These are phyloP conservation scores for Lasiodiplodia gonubiensis DNA, from an alignment of 2,329 filamentous ascomycete genomes.

Conservation along the genomic window DNA sequence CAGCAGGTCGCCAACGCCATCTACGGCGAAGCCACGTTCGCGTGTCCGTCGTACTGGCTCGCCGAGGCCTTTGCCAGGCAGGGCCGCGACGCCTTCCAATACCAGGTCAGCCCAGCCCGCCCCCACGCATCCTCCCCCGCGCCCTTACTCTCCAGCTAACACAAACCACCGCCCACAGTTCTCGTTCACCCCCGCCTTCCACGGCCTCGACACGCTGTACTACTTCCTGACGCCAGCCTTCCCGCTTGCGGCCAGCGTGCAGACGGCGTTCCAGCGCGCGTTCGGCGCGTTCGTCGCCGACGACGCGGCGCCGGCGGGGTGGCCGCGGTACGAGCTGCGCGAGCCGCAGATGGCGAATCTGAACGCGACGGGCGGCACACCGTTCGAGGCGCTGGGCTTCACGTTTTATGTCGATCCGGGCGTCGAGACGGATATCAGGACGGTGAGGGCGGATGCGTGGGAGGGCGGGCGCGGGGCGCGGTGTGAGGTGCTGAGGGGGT, in stretches of 20 bases:
- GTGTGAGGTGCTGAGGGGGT: conserved; percentile 36
- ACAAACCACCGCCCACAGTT: background rate
- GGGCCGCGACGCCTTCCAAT: conserved; percentile 6
- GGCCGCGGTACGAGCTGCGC: background rate
- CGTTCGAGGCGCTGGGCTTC: background rate
- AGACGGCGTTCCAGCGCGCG: background rate
- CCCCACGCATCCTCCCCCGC: no score
- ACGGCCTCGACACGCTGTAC: conserved; percentile 32
- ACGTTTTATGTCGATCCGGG: background rate
- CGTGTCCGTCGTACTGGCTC: conserved; percentile 64
- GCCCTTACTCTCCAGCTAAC: background rate
- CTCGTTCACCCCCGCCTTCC: conserved; percentile 34
- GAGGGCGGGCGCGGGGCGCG: conserved; percentile 35
- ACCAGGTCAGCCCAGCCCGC: conserved; percentile 12
- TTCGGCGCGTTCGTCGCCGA: background rate
- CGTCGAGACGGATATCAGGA: conserved; percentile 23
- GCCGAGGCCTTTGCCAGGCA: conserved; percentile 53
- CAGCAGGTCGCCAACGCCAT: conserved; percentile 62
- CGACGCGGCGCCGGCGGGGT: background rate
- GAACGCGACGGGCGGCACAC: background rate
- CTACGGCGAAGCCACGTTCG: conserved; percentile 61
- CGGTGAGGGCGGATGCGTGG: conserved; percentile 32
- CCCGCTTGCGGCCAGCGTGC: background rate
- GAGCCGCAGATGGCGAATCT: background rate
- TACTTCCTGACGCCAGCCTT: conserved; percentile 31